A percentile compares a stretch with the other conserved stretches of the same genome.
Conservation (phyloP, 306 rosid genomes). For the Quercus rubra region DNA sequence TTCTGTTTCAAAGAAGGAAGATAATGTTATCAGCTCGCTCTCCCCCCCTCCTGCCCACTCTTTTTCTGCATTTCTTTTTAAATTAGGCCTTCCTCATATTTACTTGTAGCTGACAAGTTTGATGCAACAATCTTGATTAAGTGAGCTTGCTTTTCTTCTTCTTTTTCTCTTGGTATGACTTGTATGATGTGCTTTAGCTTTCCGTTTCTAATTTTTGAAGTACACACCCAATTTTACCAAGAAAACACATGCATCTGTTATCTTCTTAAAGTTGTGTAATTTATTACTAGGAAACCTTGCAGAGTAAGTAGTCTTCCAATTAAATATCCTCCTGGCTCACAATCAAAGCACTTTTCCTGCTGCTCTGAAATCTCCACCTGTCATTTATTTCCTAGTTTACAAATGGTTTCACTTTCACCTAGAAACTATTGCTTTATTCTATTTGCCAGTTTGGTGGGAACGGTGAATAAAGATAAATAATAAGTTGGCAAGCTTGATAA, state of each 20-base stretch:
- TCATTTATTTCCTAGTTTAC: background rate
- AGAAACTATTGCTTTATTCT: background rate
- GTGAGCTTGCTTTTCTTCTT: background rate
- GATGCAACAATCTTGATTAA: background rate
- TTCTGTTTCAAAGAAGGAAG: background rate
- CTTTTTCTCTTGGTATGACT: background rate
- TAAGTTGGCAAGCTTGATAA: background rate
- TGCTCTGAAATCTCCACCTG: background rate
- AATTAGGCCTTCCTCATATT: too few relatives aligned
- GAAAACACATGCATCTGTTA: background rate
- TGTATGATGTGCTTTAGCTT: too few relatives aligned
- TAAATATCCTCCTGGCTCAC: background rate
- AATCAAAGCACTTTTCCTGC: background rate
- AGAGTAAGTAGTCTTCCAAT: background rate
- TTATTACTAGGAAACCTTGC: background rate
- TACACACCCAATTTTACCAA: background rate
- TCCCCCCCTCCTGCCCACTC: too few relatives aligned
- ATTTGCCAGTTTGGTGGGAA: too few relatives aligned
- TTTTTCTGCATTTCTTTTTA: too few relatives aligned
- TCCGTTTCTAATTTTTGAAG: too few relatives aligned
- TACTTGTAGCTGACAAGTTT: too few relatives aligned
- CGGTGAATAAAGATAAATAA: too few relatives aligned
- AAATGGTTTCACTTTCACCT: background rate
- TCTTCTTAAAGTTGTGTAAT: background rate
- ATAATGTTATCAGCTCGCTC: background rate